These are phyloP conservation scores for Fusarium metavorans DNA, from an alignment of 2,329 filamentous ascomycete species.

Conservation along the genomic window DNA sequence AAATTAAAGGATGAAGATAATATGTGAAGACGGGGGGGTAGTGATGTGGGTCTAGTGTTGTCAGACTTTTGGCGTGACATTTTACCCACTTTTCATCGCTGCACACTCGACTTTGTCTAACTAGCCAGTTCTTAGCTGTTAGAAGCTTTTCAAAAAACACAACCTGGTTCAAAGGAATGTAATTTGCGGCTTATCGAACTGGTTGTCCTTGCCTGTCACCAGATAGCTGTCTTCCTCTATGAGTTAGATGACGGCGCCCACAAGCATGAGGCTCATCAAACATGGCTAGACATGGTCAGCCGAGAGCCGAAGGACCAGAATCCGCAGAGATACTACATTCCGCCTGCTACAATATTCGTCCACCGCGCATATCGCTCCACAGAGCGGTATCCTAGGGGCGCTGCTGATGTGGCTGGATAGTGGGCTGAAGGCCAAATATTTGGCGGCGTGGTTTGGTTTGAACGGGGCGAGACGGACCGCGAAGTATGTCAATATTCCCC, in stretches of 20 bases:
- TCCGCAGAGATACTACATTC: background rate
- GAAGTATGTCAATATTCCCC: background rate
- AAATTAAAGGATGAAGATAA: no score
- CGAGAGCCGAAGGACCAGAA: background rate
- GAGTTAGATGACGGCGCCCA: slow-evolving; percentile 13
- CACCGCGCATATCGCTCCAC: slow-evolving; percentile 4
- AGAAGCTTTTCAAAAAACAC: background rate
- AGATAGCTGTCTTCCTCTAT: slow-evolving; percentile 25
- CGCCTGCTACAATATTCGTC: slow-evolving; percentile 2
- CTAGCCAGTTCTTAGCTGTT: background rate
- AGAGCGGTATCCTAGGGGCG: slow-evolving; percentile 19
- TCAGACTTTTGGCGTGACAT: no score
- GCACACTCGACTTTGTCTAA: background rate
- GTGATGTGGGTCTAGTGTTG: no score
- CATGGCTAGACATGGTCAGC: slow-evolving; percentile 1
- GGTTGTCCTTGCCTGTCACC: slow-evolving; percentile 10
- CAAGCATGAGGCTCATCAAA: slow-evolving; percentile 9
- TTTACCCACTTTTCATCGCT: background rate
- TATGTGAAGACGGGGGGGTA: no score
- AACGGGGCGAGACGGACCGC: slow-evolving; percentile 17
- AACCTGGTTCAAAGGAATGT: background rate
- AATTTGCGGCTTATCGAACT: slow-evolving; percentile 18
- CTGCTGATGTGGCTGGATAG: slow-evolving; percentile 16
- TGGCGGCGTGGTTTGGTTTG: slow-evolving; percentile 16
- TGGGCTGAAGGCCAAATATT: slow-evolving; percentile 28